Base-by-base conservation (phyloP, 2,329 filamentous ascomycete genomes). In the Diaporthe eres region DNA sequence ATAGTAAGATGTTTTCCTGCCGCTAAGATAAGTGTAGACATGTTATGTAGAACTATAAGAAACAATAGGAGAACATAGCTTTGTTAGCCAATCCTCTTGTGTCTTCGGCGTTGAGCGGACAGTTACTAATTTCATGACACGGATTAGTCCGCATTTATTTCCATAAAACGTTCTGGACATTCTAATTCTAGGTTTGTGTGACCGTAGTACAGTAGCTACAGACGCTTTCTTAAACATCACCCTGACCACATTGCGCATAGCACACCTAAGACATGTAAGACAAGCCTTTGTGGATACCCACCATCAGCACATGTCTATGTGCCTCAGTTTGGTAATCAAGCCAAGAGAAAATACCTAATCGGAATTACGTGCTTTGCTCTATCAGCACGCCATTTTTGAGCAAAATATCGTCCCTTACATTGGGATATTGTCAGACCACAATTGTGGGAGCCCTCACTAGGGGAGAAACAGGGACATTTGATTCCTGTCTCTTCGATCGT, bases 331-430 rank as follows among this genome's bases (percentile, higher is more conserved):
- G 42, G 61, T n/a, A 65, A 65, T 47, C 25, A 12, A 4, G 61
- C 61, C 42, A 65, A 65, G 42, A 31, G 17, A 13, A 12, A 31
- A 37, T 47, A 31, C 6, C 28, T 37, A 67, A 67, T 63, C 61
- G 22, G 10, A 34, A 67, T 49, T 67, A 49, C 61, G 42, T 67
- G 61, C 61, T 67, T 19, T 12, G 25, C 10, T 49, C 42, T 67
- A 49, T 67, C 10, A 49, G 61, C 61, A 49, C 28, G 61, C 28
- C 25, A 67, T 67, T 67, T 49, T 19, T 8, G 19, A 49, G 61
- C 28, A 34, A 49, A 67, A n/a, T 5, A 13, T 49, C 19, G 49
- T 65, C 25, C 39, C 17, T 67, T 13, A 3, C 10, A 28, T 22
- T 34, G 12, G 25, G 42, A 34, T 67, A 28, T 8, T 34, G 28